Evolutionary conservation across 2,329 filamentous ascomycete genomes (phyloP), one percentile per base, ranked within the genome.

Genomic region (Trichoderma afroharzianum): DNA sequence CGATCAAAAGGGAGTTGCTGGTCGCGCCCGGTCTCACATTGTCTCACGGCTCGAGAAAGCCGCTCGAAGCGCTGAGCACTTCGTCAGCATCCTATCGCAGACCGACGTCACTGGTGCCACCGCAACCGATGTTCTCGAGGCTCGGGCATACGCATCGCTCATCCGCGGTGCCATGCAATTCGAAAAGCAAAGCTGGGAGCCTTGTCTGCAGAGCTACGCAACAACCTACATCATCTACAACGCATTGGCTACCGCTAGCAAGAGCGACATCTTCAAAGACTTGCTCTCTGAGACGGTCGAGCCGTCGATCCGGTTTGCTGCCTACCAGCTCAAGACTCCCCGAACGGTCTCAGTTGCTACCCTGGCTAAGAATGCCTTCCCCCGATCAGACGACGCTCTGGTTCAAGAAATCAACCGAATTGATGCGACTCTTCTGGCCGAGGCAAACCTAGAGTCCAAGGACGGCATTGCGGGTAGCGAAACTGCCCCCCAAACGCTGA

Each of bases 231-330:
- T 97, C 71, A 91, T 97, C 76, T 99, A 98, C 83, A 91, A 88
- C 72, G 90, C 92, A 0, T 85, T 99, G 57, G 86, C 90, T 21
- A 86, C 87, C 32, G 73, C 88, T 83, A 73, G 80, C 39, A 81
- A 84, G 21, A 91, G 90, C 73, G 95, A 97, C 72, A 85, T 92
- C 43, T 96, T 93, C 85, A 94, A 93, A 79, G 95, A 98, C 73
- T 86, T 98, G 28, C 84, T 99, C 71, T 90, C 92, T 62, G 91
- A 93, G 76, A 97, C 93, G 5, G 91, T 97, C 73, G 96, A 99
- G 79, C 95, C 95, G 2, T 97, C 94, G 73, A 93, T 99, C 77
- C 91, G 95, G 74, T 98, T 97, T 80, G 95, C 95, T 43, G 94
- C 96, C 21, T 98, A 98, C 80, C 94, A 97, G 81, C 87, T 94